Conservation (phyloP, 2,329 filamentous ascomycete genomes). For the Clonostachys rhizophaga region DNA sequence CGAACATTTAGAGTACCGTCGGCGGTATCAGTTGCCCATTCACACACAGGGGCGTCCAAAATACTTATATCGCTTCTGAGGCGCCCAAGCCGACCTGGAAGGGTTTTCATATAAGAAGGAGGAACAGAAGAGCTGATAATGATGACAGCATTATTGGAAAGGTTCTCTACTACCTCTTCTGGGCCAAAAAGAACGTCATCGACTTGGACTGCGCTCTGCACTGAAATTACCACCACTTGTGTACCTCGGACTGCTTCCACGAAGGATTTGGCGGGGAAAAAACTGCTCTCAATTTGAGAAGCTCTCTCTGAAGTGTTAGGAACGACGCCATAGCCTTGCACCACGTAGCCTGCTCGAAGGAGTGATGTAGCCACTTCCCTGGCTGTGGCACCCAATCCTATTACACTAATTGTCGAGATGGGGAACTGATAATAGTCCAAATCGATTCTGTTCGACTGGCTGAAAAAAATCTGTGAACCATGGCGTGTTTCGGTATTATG, state of each 20-base stretch:
- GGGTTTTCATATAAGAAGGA: slow-evolving; percentile 15
- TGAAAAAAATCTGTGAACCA: background rate
- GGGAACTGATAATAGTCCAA: too few species aligned
- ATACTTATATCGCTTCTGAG: slow-evolving; percentile 17
- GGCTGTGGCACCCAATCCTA: slow-evolving; percentile 30
- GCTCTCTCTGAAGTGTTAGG: slow-evolving; percentile 19
- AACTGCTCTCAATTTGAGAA: slow-evolving; percentile 10
- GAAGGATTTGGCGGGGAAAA: slow-evolving; percentile 13
- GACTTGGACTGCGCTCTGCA: slow-evolving; percentile 24
- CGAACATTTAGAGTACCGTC: slow-evolving; percentile 24
- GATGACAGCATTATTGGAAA: slow-evolving; percentile 18
- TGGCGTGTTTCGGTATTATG: background rate
- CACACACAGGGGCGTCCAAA: slow-evolving; percentile 29
- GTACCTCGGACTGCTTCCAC: slow-evolving; percentile 17
- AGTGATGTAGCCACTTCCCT: slow-evolving; percentile 27
- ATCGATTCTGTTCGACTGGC: too few species aligned
- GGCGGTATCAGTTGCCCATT: slow-evolving; percentile 25
- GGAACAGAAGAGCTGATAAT: slow-evolving; percentile 28
- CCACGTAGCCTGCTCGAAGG: slow-evolving; percentile 19
- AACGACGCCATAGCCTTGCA: slow-evolving; percentile 26
- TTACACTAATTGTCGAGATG: slow-evolving; percentile 21
- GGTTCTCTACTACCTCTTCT: slow-evolving; percentile 14
- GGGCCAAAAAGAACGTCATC: slow-evolving; percentile 21
- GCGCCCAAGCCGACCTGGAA: slow-evolving; percentile 10
- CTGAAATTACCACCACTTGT: slow-evolving; percentile 25